Conservation (phyloP, 2,329 filamentous ascomycete species). For the Purpureocillium takamizusanense region DNA sequence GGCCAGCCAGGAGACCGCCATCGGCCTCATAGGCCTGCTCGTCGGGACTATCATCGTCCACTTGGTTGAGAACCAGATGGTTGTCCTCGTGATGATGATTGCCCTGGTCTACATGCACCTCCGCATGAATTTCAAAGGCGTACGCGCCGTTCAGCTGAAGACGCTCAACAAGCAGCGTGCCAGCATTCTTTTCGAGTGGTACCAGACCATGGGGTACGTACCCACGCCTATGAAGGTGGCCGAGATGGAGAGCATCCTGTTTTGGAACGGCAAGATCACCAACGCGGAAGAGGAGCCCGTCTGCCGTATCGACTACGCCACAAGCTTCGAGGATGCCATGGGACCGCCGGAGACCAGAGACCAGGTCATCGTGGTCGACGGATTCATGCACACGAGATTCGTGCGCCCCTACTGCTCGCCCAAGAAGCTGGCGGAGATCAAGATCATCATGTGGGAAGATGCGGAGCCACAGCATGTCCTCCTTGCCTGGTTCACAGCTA, state of each 20-base stretch:
- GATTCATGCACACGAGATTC: conserved; percentile 18
- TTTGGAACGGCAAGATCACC: conserved; percentile 23
- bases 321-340: conserved; percentile 30
- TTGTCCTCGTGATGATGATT: conserved; percentile 68
- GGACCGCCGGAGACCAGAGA: conserved; percentile 7
- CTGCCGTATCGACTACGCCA: conserved; percentile 30
- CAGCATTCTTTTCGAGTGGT: conserved; percentile 61
- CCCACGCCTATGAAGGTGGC: conserved; percentile 60
- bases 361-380: conserved; percentile 18
- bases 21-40: conserved; percentile 81
- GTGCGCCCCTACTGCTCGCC: conserved; percentile 14
- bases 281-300: conserved; percentile 17
- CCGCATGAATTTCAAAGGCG: conserved; percentile 76
- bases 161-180: conserved; percentile 82
- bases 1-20: conserved; percentile 88
- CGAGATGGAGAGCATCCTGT: conserved; percentile 53
- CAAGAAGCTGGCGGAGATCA: conserved; percentile 15
- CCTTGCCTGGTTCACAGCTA: conserved; percentile 25
- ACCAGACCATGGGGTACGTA: conserved; percentile 38
- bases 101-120: conserved; percentile 68
- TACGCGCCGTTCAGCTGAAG: conserved; percentile 73
- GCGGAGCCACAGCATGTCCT: conserved; percentile 19
- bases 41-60: conserved; percentile 75
- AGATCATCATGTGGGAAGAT: conserved; percentile 24
- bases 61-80: conserved; percentile 56